Evolutionary conservation across 2,329 filamentous ascomycete species (phyloP).

Genomic region (Neonectria sp.): DNA sequence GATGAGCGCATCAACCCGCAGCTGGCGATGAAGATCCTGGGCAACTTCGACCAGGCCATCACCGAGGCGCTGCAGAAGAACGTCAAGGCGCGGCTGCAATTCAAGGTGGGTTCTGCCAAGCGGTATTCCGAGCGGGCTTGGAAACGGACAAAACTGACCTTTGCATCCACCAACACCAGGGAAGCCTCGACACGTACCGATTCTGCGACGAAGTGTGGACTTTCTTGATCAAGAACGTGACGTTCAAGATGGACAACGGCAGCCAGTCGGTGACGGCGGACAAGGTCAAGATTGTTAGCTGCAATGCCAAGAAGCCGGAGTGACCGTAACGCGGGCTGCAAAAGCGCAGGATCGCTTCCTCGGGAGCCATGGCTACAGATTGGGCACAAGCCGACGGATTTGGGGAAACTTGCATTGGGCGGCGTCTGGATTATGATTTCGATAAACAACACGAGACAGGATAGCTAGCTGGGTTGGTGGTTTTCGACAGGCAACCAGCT

Average conservation of each 20-base stretch:
- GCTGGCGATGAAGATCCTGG: constrained; percentile 97
- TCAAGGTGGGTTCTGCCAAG: constrained; percentile 80
- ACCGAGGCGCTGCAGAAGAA: constrained; percentile 92
- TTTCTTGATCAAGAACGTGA: constrained; percentile 98
- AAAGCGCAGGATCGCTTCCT: not conserved
- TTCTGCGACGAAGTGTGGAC: constrained; percentile 99
- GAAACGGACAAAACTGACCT: constrained; percentile 16
- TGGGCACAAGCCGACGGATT: constrained; percentile 36
- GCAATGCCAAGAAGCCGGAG: constrained; percentile 83
- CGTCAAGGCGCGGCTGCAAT: constrained; percentile 90
- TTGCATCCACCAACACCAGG: constrained; percentile 65
- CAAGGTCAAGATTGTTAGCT: constrained; percentile 98
- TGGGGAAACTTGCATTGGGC: constrained; percentile 44
- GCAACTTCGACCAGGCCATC: constrained; percentile 94
- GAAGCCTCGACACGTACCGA: constrained; percentile 96
- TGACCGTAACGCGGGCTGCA: not conserved
- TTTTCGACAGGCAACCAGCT: constrained; percentile 8
- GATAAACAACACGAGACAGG: constrained; percentile 25
- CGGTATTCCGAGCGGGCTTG: not conserved
- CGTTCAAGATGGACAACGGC: constrained; percentile 95
- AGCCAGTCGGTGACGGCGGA: constrained; percentile 83
- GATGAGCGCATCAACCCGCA: constrained; percentile 97
- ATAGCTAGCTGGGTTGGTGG: constrained; percentile 15
- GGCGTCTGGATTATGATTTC: constrained; percentile 41
- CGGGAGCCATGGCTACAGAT: constrained; percentile 31